phyloP scores from a whole-genome alignment of 1,139 yeast genomes.

The Pneumocystis murina region DNA sequence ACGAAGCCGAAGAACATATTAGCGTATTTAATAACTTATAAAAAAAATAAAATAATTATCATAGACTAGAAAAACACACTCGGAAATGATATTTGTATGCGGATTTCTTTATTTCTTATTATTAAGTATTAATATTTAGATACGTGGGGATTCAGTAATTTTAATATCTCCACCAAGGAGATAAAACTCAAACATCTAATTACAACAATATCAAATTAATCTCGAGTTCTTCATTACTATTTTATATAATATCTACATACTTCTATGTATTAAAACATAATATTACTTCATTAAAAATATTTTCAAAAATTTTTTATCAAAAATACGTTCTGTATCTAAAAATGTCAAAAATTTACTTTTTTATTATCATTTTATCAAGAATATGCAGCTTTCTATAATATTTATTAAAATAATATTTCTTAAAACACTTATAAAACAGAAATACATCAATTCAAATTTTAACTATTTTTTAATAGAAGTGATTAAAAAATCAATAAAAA shows the following conservation, averaged over 20 bases:
- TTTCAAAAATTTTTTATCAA: not conserved
- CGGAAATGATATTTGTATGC: constrained; percentile 88
- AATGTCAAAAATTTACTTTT: not conserved
- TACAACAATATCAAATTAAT: not conserved
- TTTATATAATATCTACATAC: not conserved
- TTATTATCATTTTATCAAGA: not conserved
- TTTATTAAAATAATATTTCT: too few relatives aligned
- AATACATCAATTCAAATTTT: not conserved
- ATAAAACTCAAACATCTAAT: not conserved
- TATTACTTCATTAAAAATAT: not conserved
- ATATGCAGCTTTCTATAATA: not conserved
- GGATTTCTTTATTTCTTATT: constrained; percentile 29
- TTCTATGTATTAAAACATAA: too few relatives aligned
- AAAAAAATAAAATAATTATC: constrained; percentile 8
- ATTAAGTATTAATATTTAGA: not conserved
- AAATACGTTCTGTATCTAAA: not conserved
- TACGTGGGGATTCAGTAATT: constrained; percentile 8
- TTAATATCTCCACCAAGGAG: constrained; percentile 6
- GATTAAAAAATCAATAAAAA: too few relatives aligned
- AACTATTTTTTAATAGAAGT: not conserved
- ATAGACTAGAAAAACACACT: constrained; percentile 41
- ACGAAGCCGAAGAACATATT: constrained; percentile 24
- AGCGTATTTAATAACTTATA: constrained; percentile 20
- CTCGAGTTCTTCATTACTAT: not conserved
- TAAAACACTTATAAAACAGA: not conserved